Conservation (phyloP, 2,329 filamentous ascomycete genomes). For the Aureobasidium subglaciale region DNA sequence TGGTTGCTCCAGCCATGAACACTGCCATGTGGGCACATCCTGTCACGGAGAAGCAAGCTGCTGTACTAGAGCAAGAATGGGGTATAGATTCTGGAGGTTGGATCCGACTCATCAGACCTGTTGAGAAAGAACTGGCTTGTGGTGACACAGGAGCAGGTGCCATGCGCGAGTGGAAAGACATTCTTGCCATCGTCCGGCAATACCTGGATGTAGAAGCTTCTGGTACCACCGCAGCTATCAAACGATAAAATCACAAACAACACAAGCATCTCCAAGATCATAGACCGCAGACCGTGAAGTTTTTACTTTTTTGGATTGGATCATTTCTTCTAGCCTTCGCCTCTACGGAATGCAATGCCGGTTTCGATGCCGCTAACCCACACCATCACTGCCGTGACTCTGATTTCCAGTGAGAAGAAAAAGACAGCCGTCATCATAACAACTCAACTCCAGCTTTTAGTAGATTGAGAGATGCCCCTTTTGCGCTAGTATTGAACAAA, state of each 20-base stretch:
- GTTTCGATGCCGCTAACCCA: constrained; percentile 15
- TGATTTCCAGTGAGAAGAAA: constrained; percentile 11
- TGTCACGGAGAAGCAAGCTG: constrained; percentile 65
- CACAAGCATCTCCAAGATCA: neutral
- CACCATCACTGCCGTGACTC: constrained; percentile 6
- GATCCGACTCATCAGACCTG: constrained; percentile 66
- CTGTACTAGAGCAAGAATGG: constrained; percentile 68
- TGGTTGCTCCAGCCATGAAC: constrained; percentile 82
- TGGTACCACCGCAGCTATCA: neutral
- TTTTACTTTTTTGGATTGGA: constrained; percentile 11
- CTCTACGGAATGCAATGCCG: constrained; percentile 15
- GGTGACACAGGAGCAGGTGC: constrained; percentile 75
- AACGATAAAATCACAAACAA: neutral
- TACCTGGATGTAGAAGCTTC: constrained; percentile 20
- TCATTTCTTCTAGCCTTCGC: constrained; percentile 16
- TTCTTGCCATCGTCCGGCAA: constrained; percentile 59
- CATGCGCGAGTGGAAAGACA: constrained; percentile 74
- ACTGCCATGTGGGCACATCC: constrained; percentile 86
- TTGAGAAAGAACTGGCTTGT: constrained; percentile 74
- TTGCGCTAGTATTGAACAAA: constrained; percentile 1
- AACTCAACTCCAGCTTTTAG: constrained; percentile 8
- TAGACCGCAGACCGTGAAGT: neutral
- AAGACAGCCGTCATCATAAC: constrained; percentile 12
- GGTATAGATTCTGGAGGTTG: constrained; percentile 42
- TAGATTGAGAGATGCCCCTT: constrained; percentile 2